Evolutionary conservation across 768 basidiomycete genomes (phyloP), one percentile per base, ranked within the genome.

Genomic region (Suillus subaureus): DNA sequence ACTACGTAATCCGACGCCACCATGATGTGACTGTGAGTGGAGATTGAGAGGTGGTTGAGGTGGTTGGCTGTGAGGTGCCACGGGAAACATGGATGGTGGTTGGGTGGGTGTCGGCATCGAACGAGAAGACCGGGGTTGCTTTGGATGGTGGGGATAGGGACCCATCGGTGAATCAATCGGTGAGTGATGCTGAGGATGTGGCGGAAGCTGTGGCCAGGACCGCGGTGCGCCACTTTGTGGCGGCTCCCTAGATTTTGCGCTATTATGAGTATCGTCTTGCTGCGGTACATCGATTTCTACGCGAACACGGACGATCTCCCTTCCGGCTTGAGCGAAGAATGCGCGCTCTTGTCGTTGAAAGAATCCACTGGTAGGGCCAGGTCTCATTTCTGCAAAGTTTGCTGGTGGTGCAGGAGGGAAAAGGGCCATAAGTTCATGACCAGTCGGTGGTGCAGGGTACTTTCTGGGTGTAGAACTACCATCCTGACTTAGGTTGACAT

Each of bases 391-490:
- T 37, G 81, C 79, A 61, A 84, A 85, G 61, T 51, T 83, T 54
- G 83, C 81, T 1, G 91, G 91, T 18, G 90, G 84, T 4, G 87
- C 79, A 6, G 91, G 84, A 1, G 92, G 92, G 73, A 93, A 93
- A 79, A 93, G 85, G 16, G 89, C 89, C 92, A 93, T 93, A 70
- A 93, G 84, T 69, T 93, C 90, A 70, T 93, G 91, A 2, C 91
- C 91, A 0, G 89, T 91, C 6, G 90, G 89, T 1, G 92, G 92
- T 1, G 89, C 85, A 21, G 91, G 91, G 73, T 87, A 91, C 68
- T 87, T 88, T 64, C 88, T 80, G 3, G 83, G 77, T 4, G 78
- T 73, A 65, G 81, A 78, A 69, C 83, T 84, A 63, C 82, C 79
- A 47, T 82, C 79, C 65, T 85, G 84, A 0, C 84, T 79, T 58